These are phyloP conservation scores for Aurantiochytrium sp. DNA, from an alignment of 108 stramenopile genomes.

Conservation along the genomic window DNA sequence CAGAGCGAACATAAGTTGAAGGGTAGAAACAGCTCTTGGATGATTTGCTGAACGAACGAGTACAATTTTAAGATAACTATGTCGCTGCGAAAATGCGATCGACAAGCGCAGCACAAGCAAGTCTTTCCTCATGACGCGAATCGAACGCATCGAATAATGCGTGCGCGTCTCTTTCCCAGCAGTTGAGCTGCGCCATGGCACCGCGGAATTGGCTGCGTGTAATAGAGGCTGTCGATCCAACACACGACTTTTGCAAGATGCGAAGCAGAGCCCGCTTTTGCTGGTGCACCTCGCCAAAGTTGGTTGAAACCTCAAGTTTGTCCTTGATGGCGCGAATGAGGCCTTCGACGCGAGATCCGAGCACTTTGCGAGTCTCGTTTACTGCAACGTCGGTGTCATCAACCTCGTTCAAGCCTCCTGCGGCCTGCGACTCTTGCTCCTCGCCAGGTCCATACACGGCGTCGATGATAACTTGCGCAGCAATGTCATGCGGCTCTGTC, in stretches of 20 bases:
- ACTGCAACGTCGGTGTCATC: background rate
- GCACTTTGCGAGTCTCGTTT: background rate
- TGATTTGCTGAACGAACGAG: no score
- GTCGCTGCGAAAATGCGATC: background rate
- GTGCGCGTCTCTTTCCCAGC: conserved; percentile 9
- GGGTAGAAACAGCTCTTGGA: no score
- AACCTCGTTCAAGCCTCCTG: background rate
- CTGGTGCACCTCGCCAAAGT: background rate
- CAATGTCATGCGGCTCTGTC: background rate
- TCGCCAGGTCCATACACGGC: background rate
- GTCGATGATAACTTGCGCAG: background rate
- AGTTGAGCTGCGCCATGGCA: background rate
- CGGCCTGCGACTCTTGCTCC: no score
- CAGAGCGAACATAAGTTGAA: no score
- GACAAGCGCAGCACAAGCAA: background rate
- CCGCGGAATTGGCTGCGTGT: conserved; percentile 3
- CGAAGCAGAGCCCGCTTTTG: background rate
- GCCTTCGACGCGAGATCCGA: background rate
- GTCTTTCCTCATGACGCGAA: background rate
- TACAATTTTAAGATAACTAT: no score
- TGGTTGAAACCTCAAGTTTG: background rate
- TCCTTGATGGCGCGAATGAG: background rate
- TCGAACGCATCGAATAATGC: background rate
- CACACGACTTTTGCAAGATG: background rate
- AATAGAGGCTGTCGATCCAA: background rate